phyloP scores from a whole-genome alignment of 2,329 filamentous ascomycete genomes.

The Akanthomyces uredinophilus region DNA sequence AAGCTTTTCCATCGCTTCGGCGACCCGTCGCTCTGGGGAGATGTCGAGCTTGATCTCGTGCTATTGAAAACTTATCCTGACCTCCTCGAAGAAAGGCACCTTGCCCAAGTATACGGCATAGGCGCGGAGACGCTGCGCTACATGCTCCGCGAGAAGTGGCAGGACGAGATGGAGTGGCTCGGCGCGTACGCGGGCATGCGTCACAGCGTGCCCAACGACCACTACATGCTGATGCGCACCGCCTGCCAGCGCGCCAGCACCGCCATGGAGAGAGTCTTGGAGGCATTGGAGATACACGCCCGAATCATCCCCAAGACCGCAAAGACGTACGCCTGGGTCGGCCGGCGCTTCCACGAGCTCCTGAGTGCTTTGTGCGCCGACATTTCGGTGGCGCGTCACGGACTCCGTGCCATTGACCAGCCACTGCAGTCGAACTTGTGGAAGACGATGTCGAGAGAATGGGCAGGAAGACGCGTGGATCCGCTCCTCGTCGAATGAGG shows the following conservation, averaged over 20 bases:
- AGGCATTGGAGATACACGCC: background rate
- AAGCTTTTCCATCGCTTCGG: background rate
- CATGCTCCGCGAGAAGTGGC: conserved; percentile 14
- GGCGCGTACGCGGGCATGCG: conserved; percentile 20
- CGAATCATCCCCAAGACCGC: background rate
- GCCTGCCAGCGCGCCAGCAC: conserved; percentile 17
- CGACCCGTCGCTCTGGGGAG: background rate
- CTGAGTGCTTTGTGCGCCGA: background rate
- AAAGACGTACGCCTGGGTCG: background rate
- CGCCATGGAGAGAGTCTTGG: conserved; percentile 13
- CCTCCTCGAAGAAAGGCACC: conserved; percentile 5
- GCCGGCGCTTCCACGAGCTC: conserved; percentile 4
- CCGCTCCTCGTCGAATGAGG: too few species aligned
- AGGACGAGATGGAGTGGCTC: conserved; percentile 16
- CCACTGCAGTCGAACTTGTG: background rate
- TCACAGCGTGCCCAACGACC: background rate
- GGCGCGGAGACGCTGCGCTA: background rate
- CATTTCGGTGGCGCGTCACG: fast-evolving
- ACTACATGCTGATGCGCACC: conserved; percentile 12
- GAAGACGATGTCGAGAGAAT: background rate
- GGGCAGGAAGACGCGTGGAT: background rate
- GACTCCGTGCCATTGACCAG: background rate
- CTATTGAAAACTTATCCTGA: background rate
- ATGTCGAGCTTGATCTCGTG: background rate
- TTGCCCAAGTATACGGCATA: conserved; percentile 18